Percentiles rank a stretch among this genome's conserved stretches.
These are phyloP conservation scores for Sphaerulina vaccinii DNA, from an alignment of 2,329 filamentous ascomycete genomes.

Conservation along the genomic window DNA sequence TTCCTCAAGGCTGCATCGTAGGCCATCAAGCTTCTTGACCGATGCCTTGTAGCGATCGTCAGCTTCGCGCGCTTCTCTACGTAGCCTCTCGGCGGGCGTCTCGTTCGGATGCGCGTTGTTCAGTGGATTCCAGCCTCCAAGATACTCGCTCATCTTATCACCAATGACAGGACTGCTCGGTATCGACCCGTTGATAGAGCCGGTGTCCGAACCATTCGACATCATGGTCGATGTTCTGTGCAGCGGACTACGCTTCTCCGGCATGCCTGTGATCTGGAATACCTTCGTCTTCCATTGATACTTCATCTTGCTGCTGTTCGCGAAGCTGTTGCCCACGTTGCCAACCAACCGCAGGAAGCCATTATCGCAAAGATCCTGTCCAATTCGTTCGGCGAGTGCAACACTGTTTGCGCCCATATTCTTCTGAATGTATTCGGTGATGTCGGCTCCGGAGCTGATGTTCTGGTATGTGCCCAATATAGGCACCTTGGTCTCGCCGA, in stretches of 20 bases:
- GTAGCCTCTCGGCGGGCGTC: constrained; percentile 79
- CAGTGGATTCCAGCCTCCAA: constrained; percentile 88
- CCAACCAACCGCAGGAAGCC: constrained; percentile 89
- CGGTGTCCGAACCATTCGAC: constrained; percentile 41
- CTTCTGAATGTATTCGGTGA: constrained; percentile 91
- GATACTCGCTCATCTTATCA: constrained; percentile 72
- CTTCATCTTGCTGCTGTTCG: constrained; percentile 94
- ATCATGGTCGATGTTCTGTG: constrained; percentile 72
- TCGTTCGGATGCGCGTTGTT: constrained; percentile 92
- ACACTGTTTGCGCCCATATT: constrained; percentile 80
- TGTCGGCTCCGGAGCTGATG: constrained; percentile 85
- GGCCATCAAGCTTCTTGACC: constrained; percentile 80
- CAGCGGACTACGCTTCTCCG: constrained; percentile 74
- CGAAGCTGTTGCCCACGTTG: constrained; percentile 91
- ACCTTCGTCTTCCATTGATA: constrained; percentile 96
- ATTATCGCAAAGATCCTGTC: constrained; percentile 83
- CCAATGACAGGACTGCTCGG: constrained; percentile 78
- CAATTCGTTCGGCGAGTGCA: constrained; percentile 89
- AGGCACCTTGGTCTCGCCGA: constrained; percentile 90
- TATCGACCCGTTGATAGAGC: constrained; percentile 19
- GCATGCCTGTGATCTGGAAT: constrained; percentile 82
- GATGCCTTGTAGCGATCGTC: constrained; percentile 91
- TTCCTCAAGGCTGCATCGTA: constrained; percentile 93
- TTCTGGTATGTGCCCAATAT: constrained; percentile 95
- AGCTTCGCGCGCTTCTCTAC: constrained; percentile 82